A percentile compares a stretch with the other conserved stretches of the same genome.
Conservation (phyloP, 345 rosid genomes). For the Camelina neglecta region DNA sequence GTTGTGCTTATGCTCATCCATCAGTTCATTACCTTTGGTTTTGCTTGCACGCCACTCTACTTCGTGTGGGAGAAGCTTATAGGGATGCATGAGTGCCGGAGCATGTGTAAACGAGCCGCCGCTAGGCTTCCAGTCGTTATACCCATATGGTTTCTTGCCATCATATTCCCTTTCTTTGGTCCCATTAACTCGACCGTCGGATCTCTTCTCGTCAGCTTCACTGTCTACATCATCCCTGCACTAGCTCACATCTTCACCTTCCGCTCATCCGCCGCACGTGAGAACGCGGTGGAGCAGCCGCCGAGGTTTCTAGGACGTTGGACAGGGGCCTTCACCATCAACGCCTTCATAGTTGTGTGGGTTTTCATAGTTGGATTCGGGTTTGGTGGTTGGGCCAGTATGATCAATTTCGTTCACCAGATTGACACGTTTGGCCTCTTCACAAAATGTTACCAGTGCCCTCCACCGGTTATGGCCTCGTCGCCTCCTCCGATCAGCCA, state of each 20-base stretch:
- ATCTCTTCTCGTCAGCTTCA: constrained; percentile 97
- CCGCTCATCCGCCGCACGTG: constrained; percentile 83
- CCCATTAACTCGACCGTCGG: constrained; percentile 98
- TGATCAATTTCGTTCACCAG: constrained; percentile 85
- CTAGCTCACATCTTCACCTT: constrained; percentile 91
- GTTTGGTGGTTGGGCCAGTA: constrained; percentile 97
- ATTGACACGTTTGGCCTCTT: constrained; percentile 96
- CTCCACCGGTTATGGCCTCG: constrained; percentile 39
- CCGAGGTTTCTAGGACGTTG: constrained; percentile 77
- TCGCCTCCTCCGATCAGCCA: constrained; percentile 39
- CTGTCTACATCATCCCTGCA: constrained; percentile 98
- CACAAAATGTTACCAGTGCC: constrained; percentile 96
- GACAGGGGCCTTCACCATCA: constrained; percentile 83
- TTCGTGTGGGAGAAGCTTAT: constrained; percentile 99
- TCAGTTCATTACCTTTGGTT: constrained; percentile 98
- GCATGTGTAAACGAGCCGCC: constrained; percentile 93
- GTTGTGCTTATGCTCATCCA: constrained; percentile 95
- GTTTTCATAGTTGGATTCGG: constrained; percentile 92
- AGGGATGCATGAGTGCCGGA: constrained; percentile 93
- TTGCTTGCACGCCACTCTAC: constrained; percentile 93
- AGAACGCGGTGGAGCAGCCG: constrained; percentile 97
- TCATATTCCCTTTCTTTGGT: constrained; percentile 95
- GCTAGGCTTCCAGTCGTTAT: constrained; percentile 92
- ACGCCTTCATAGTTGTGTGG: constrained; percentile 87
- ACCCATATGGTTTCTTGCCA: constrained; percentile 96